These are phyloP conservation scores for Senna siamea DNA, from an alignment of 306 rosid species.

Conservation along the genomic window DNA sequence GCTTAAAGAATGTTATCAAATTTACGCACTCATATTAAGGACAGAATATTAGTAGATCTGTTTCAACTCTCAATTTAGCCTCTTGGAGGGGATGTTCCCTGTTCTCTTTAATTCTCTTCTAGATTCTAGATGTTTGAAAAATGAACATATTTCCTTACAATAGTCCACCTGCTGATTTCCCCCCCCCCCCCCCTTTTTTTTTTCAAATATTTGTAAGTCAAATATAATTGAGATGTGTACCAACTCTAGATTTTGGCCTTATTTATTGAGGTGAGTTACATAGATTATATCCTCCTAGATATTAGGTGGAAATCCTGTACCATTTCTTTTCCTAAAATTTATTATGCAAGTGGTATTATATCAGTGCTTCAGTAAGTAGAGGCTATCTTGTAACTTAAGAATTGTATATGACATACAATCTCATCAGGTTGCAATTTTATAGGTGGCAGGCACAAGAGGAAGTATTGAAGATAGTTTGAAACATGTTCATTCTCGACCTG, in stretches of 20 bases:
- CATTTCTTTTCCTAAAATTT: constrained; percentile 11
- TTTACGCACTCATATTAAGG: neutral
- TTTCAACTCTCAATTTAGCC: constrained; percentile 14
- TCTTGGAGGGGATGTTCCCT: constrained; percentile 14
- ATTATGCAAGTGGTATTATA: constrained; percentile 10
- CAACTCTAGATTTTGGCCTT: constrained; percentile 17
- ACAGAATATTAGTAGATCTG: constrained; percentile 27
- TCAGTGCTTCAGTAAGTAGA: constrained; percentile 10
- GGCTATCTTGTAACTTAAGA: constrained; percentile 12
- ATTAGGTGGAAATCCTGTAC: neutral
- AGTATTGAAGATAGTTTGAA: constrained; percentile 49
- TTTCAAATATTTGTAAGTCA: neutral
- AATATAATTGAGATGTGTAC: neutral
- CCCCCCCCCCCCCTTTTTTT: too few relatives aligned
- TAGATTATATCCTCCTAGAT: constrained; percentile 18
- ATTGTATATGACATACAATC: neutral
- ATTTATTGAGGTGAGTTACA: neutral
- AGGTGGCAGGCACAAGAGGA: constrained; percentile 67
- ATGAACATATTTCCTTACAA: constrained; percentile 1
- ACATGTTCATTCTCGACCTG: constrained; percentile 52
- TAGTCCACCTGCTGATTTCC: constrained; percentile 13
- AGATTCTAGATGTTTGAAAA: neutral
- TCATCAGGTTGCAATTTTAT: constrained; percentile 25
- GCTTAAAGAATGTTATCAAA: constrained; percentile 18
- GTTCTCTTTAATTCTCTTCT: constrained; percentile 18